Base-by-base conservation (phyloP, 106 monocot genomes). In the Apostasia shenzhenica region DNA sequence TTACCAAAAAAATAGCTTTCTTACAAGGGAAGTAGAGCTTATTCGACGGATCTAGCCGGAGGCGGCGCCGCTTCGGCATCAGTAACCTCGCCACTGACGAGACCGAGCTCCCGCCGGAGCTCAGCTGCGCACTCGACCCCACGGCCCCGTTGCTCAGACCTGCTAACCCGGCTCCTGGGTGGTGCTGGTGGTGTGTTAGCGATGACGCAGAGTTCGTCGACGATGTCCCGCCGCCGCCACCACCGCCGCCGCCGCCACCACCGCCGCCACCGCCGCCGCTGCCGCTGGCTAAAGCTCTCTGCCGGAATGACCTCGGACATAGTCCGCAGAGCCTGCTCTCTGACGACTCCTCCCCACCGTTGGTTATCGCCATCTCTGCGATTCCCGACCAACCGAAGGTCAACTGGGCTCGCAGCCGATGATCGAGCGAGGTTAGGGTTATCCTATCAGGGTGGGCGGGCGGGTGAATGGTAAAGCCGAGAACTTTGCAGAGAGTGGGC, bases 21-120 rank as follows among this genome's bases (percentile, higher is more conserved):
- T 80, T 65, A 80, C 80, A 75, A 55, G 80, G 80, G 40, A 80
- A 80, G 74, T 80, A 80, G 49, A 80, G 74, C 70, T 80, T 80
- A 13, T 63, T 44, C 7, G 75, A 1, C 14, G 80, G 80, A 70
- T 80, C 80, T 1, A 80, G 75, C 49, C 75, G 55, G 45, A 80
- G 74, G 14, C 75, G 62, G 46, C 70, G 70, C 46, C 70, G 63
- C 6, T 13, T 75, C 14, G 70, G 80, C 45, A 80, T 46, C 55
- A 80, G 57, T 57, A 70, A 66, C 66, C n/a, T 64, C 57, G 73
- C 66, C 57, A 75, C 75, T 13, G 70, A 45, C 41, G 70, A 66
- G 1, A 80, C 74, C 38, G 80, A 70, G 46, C 48, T 50, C 6
- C 66, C 65, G 48, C 66, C 49, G 43, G 77, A 42, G 40, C 39